A percentile compares a stretch with the other conserved stretches of the same genome.
These are phyloP conservation scores for Plectosphaerella sp. DNA, from an alignment of 2,329 filamentous ascomycete species.

Conservation along the genomic window DNA sequence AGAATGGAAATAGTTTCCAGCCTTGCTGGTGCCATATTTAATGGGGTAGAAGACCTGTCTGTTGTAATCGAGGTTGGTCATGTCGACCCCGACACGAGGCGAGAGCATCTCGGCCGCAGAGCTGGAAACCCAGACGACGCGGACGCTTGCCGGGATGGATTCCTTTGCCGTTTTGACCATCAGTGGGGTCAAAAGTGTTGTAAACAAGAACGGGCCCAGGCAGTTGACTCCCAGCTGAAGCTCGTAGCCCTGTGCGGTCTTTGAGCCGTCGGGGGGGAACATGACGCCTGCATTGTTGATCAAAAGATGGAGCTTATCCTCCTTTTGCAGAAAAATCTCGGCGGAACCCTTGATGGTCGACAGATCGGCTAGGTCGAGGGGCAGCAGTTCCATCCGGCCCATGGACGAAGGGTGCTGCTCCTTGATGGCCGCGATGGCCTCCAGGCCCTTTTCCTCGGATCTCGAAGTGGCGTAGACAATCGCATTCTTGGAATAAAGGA, in stretches of 20 bases:
- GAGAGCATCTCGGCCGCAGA: slow-evolving; percentile 20
- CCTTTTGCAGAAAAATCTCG: slow-evolving; percentile 21
- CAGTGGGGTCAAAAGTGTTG: slow-evolving; percentile 29
- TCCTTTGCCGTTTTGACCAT: slow-evolving; percentile 23
- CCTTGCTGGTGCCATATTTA: slow-evolving; percentile 26
- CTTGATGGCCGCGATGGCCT: slow-evolving; percentile 40
- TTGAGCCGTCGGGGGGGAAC: slow-evolving; percentile 30
- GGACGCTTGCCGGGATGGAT: slow-evolving; percentile 21
- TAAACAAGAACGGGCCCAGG: slow-evolving; percentile 33
- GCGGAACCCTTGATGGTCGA: slow-evolving; percentile 26
- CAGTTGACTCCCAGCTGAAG: slow-evolving; percentile 36
- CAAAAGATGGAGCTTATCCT: slow-evolving; percentile 30
- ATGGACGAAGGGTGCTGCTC: slow-evolving; percentile 25
- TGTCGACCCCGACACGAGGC: slow-evolving; percentile 16
- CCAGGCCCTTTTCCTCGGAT: slow-evolving; percentile 34
- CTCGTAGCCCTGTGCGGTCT: slow-evolving; percentile 36
- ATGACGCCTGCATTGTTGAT: slow-evolving; percentile 43
- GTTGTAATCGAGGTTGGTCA: slow-evolving; percentile 21
- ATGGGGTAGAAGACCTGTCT: slow-evolving; percentile 14
- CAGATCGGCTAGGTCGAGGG: slow-evolving; percentile 40
- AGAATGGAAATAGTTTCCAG: slow-evolving; percentile 24
- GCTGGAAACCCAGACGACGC: slow-evolving; percentile 27
- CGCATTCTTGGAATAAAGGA: slow-evolving; percentile 49
- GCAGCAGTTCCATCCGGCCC: slow-evolving; percentile 36
- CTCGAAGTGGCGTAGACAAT: slow-evolving; percentile 53